phyloP scores from a whole-genome alignment of 257 asterid genomes.

The Solanum gandarillasii region DNA sequence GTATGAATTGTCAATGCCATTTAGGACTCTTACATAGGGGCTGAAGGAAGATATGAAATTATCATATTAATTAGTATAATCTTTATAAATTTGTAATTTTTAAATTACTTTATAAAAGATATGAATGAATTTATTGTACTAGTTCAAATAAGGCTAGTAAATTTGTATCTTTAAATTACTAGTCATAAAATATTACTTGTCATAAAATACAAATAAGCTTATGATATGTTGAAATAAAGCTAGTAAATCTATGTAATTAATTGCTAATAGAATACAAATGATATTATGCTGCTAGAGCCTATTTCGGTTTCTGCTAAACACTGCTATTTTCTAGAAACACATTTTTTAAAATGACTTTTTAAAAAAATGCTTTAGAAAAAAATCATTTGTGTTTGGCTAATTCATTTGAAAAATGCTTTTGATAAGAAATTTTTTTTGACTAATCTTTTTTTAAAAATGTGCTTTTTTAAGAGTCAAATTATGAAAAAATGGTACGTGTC shows the following conservation, averaged over 20 bases:
- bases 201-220: not conserved
- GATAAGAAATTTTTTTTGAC: too few relatives aligned
- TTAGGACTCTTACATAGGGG: not conserved
- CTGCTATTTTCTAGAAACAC: too few relatives aligned
- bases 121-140: not conserved
- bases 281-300: not conserved
- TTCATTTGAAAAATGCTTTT: too few relatives aligned
- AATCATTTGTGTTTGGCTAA: too few relatives aligned
- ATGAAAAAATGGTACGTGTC: too few relatives aligned
- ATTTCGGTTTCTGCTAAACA: too few relatives aligned
- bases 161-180: not conserved
- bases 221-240: not conserved
- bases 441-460: too few relatives aligned
- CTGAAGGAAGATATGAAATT: not conserved
- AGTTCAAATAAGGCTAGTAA: not conserved
- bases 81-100: not conserved
- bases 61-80: not conserved
- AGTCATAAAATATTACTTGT: too few relatives aligned
- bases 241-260: not conserved
- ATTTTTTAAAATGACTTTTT: too few relatives aligned
- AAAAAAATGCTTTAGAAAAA: too few relatives aligned
- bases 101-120: not conserved
- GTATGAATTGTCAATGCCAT: not conserved
- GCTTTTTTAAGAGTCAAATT: too few relatives aligned
- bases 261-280: not conserved